phyloP scores from a whole-genome alignment of 805 yeast species.

The Cyberlindnera lachancei region DNA sequence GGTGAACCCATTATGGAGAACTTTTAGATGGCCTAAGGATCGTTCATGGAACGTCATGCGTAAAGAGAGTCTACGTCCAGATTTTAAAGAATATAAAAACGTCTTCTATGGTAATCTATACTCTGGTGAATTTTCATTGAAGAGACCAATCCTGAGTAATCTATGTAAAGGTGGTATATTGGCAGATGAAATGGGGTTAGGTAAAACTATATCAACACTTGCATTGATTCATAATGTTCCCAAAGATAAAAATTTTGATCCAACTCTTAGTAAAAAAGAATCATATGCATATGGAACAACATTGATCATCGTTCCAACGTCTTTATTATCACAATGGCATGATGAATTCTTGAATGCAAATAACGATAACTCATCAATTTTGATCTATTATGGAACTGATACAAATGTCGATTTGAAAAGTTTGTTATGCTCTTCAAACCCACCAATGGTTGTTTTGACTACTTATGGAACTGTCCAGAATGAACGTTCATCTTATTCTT shows the following conservation, averaged over 20 bases:
- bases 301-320: constrained; percentile 82
- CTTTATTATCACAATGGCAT: constrained; percentile 87
- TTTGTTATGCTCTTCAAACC: constrained; percentile 35
- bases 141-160: constrained; percentile 57
- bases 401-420: constrained; percentile 39
- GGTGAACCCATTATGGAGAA: constrained; percentile 83
- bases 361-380: constrained; percentile 36
- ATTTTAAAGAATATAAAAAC: constrained; percentile 9
- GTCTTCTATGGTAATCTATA: constrained; percentile 70
- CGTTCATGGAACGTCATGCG: constrained; percentile 30
- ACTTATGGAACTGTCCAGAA: constrained; percentile 82
- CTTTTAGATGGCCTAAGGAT: constrained; percentile 65
- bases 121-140: constrained; percentile 68
- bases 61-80: constrained; percentile 11
- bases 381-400: constrained; percentile 71
- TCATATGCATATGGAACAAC: constrained; percentile 67
- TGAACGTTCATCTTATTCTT: constrained; percentile 51
- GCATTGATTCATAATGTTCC: constrained; percentile 66
- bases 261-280: neutral
- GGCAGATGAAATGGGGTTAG: constrained; percentile 97
- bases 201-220: constrained; percentile 82
- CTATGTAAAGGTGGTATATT: constrained; percentile 74
- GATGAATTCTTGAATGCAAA: constrained; percentile 62
- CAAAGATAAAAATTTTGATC: constrained; percentile 29
- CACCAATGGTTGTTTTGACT: constrained; percentile 70